phyloP scores from a whole-genome alignment of 148 eudicot species.

The Chenopodium formosanum region DNA sequence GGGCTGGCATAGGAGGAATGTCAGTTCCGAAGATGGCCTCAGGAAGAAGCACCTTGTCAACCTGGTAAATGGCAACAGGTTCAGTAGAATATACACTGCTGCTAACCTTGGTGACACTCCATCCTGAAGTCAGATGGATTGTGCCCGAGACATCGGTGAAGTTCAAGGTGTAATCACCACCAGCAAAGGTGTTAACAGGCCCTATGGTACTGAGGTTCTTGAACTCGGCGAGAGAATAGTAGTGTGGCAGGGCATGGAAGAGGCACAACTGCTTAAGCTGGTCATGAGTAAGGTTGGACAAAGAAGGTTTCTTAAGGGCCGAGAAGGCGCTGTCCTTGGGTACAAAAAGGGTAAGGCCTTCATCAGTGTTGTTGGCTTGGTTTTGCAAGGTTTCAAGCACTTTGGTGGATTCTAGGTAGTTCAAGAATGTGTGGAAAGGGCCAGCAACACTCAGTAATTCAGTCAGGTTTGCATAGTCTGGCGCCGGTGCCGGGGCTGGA shows the following conservation, averaged over 20 bases:
- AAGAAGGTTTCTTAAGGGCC: slow-evolving; percentile 57
- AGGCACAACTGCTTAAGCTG: slow-evolving; percentile 74
- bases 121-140: slow-evolving; percentile 51
- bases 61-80: slow-evolving; percentile 73
- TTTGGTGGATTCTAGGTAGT: slow-evolving; percentile 62
- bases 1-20: slow-evolving; percentile 82
- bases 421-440: slow-evolving; percentile 72
- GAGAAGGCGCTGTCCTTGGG: slow-evolving; percentile 70
- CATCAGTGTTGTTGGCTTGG: slow-evolving; percentile 83
- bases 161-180: slow-evolving; percentile 57
- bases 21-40: slow-evolving; percentile 85
- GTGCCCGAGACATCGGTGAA: slow-evolving; percentile 67
- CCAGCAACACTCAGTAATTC: slow-evolving; percentile 77
- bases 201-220: slow-evolving; percentile 50
- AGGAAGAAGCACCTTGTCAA: slow-evolving; percentile 78
- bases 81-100: slow-evolving; percentile 67
- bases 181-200: slow-evolving; percentile 65
- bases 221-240: slow-evolving; percentile 76
- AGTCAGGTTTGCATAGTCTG: slow-evolving; percentile 67
- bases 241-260: slow-evolving; percentile 80
- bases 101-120: slow-evolving; percentile 66
- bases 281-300: slow-evolving; percentile 69
- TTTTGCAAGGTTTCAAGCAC: slow-evolving; percentile 71
- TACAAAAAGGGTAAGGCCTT: slow-evolving; percentile 80
- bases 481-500: slow-evolving; percentile 73